A percentile compares a stretch with the other conserved stretches of the same genome.
These are phyloP conservation scores for Tuber borchii DNA, from an alignment of 495 filamentous ascomycete genomes.

Conservation along the genomic window DNA sequence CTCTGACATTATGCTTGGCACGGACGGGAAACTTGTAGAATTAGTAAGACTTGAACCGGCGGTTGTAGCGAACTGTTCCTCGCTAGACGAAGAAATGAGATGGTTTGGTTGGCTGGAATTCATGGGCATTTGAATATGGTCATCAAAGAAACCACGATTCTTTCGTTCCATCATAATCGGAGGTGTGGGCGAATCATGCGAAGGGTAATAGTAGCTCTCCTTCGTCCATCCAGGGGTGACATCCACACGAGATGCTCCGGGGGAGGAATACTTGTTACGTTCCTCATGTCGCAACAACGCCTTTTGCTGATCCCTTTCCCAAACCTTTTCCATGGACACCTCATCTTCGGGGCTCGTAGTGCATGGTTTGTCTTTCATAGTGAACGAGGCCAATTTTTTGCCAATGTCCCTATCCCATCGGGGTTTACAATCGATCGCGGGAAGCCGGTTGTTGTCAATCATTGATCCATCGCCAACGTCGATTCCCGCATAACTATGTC, in stretches of 20 bases:
- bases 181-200: constrained; percentile 28
- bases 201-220: constrained; percentile 25
- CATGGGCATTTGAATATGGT: constrained; percentile 19
- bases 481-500: constrained; percentile 32
- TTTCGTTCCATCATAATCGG: constrained; percentile 33
- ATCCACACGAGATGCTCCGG: neutral
- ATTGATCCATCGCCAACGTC: constrained; percentile 14
- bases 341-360: constrained; percentile 36
- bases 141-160: constrained; percentile 25
- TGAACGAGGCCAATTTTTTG: constrained; percentile 20
- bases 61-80: constrained; percentile 38
- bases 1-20: constrained; percentile 34
- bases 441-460: neutral
- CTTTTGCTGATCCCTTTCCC: constrained; percentile 29
- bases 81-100: constrained; percentile 37
- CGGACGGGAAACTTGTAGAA: constrained; percentile 40
- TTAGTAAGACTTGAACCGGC: constrained; percentile 41
- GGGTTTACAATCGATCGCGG: neutral
- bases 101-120: constrained; percentile 7
- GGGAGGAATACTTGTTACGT: constrained; percentile 24
- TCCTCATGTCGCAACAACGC: constrained; percentile 27
- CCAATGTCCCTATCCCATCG: constrained; percentile 8
- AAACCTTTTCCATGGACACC: constrained; percentile 32
- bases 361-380: constrained; percentile 24
- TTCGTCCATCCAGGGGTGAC: constrained; percentile 25